Evolutionary conservation across 177 flowering plant species (phyloP), one percentile per base, ranked within the genome.

Genomic region (Vitis hybrid): DNA sequence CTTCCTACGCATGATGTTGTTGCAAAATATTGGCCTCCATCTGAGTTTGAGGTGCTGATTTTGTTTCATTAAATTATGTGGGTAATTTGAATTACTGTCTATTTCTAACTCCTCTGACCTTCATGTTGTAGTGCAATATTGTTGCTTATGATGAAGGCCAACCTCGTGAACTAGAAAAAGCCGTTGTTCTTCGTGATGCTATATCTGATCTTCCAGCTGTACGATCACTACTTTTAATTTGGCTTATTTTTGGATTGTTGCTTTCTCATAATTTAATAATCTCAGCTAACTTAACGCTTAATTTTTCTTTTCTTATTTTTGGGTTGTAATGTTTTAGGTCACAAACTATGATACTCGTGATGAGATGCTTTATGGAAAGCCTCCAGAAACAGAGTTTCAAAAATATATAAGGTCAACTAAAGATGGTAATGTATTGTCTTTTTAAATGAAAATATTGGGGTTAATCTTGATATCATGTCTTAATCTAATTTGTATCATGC

Each of bases 1-100:
- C 93, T 91, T 72, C 98, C 98, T n/a, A 86, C 96, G 3, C 98
- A 94, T 82, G 96, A 94, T 70, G 94, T 86, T 68, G 75, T 94
- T 71, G 61, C 87, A 56, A 88, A 80, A 83, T 88, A 88, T 74
- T 83, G 89, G 81, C 83, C 85, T 70, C 96, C 98, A 21, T 60
- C 52, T 55, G 97, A 89, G 71, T 94, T 94, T 84, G 98, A 92
- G 96, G 97, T 92, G 71, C 58, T 56, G 12, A 51, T 15, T 30
- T 7, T 52, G n/a, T 20, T 53, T 69, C 4, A 1, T 15, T 52
- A 13, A 59, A 11, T 62, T 67, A 12, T 64, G 21, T 21, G 49
- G 56, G 60, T 51, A 32, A 30, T 21, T 27, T 48, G 8, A n/a
- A 17, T 48, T 9, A 10, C 41, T 1, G 61, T 48, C 27, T 61